Evolutionary conservation across 78 protist genomes (phyloP).

Genomic region (Dictyostelium capitatum): DNA sequence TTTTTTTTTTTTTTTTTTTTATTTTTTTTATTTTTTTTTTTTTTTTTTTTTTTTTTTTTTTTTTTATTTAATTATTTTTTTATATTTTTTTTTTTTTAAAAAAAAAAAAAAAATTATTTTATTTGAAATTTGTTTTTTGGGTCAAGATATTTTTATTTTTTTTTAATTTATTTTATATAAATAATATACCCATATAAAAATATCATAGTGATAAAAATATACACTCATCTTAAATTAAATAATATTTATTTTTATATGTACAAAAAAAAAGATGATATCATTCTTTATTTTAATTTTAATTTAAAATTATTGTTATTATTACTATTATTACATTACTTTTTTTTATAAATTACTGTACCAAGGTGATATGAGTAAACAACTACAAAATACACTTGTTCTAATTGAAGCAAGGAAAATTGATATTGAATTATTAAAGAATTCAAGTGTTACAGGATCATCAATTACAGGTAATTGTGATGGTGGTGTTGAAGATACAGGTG

Average conservation of each 20-base stretch:
- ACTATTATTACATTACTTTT: background rate
- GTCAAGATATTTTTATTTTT: too few relatives aligned
- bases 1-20: too few relatives aligned
- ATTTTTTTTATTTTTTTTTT: too few relatives aligned
- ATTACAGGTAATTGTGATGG: background rate
- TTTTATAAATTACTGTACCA: background rate
- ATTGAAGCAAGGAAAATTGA: slow-evolving; percentile 42
- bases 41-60: too few relatives aligned
- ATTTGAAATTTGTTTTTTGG: too few relatives aligned
- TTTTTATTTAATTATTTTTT: too few relatives aligned
- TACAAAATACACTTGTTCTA: slow-evolving; percentile 64
- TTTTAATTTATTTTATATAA: too few relatives aligned
- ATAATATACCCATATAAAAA: too few relatives aligned
- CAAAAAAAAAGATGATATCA: background rate
- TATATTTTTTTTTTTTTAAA: too few relatives aligned
- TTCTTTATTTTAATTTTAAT: background rate
- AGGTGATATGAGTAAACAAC: slow-evolving; percentile 13
- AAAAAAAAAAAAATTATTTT: too few relatives aligned
- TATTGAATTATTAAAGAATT: slow-evolving; percentile 28
- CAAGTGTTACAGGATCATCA: background rate
- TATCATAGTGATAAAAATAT: background rate
- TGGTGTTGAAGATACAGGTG: background rate
- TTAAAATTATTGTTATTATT: background rate
- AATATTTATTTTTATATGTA: too few relatives aligned
- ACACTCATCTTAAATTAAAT: background rate